Evolutionary conservation across 495 filamentous ascomycete species (phyloP), one percentile per base, ranked within the genome.

Genomic region (Bryoglossum gracile): DNA sequence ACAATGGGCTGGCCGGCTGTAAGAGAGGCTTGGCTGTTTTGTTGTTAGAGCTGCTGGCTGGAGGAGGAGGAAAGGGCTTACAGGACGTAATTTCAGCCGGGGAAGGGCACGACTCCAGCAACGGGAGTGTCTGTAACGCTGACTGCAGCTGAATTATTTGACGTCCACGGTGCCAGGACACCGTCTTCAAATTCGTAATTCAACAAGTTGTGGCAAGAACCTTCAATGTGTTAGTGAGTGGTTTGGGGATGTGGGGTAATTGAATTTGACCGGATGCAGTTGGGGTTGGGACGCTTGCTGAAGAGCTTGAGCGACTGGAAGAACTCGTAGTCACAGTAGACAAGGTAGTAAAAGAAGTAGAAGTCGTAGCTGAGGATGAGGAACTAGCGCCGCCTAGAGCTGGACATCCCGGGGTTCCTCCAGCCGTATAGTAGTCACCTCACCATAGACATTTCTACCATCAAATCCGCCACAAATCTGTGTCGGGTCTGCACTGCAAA

Each of bases 401-500:
- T 4, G 43, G 25, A 17, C 43, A 45, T 17, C 2, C 24, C 16
- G 28, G 2, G 4, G 24, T 10, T 32, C 43, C 43, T 33, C 43
- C 43, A 2, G 25, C 3, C 16, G 19, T 45, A 28, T 45, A 45
- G 4, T 4, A 2, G 13, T 45, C 2, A 13, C 43, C 25, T 34
- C 43, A 22, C 43, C 34, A n/a, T 45, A 45, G 19, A 28, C 14
- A 18, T n/a, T 18, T 3, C 24, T 34, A 4, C 43, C 24, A 45
- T 33, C 24, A 18, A 17, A 45, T 2, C 43, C 43, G 16, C 43
- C 43, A 33, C 43, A 45, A 45, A 45, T 24, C 2, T n/a, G n/a
- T n/a, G n/a, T n/a, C n/a, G 5, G 8, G 43, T 34, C 22, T 8
- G 16, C 28, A 1, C 24, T 16, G 26, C 43, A 45, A 3, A 45